Percentiles rank a stretch among this genome's conserved stretches.
phyloP scores from a whole-genome alignment of 176 grass and related monocot species.

The Zoysia pacifica region DNA sequence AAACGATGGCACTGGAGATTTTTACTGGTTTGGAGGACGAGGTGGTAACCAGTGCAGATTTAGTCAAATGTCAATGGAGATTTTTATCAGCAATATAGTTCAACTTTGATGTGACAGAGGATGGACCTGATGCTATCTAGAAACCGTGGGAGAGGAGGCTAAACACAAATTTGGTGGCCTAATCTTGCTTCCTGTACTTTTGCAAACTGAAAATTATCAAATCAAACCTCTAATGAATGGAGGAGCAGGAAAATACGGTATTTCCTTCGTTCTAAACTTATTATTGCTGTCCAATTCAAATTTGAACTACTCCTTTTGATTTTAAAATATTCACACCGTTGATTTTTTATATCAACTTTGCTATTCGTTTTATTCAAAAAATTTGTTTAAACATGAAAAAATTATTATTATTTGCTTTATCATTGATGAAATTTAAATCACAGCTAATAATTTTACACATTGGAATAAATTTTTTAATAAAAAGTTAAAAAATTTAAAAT shows the following conservation, averaged over 20 bases:
- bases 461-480: too few relatives aligned
- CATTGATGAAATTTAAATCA: too few relatives aligned
- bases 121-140: background rate
- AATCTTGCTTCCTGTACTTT: background rate
- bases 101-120: background rate
- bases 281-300: too few relatives aligned
- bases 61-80: background rate
- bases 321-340: too few relatives aligned
- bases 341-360: too few relatives aligned
- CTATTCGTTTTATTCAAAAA: too few relatives aligned
- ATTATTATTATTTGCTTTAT: too few relatives aligned
- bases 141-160: background rate
- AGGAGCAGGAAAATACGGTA: background rate
- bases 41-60: background rate
- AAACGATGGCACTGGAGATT: background rate
- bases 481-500: too few relatives aligned
- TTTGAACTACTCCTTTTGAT: too few relatives aligned
- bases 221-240: background rate
- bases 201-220: background rate
- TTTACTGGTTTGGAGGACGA: background rate
- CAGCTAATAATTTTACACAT: too few relatives aligned
- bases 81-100: background rate
- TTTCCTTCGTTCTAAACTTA: too few relatives aligned
- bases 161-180: background rate
- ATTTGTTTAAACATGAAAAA: too few relatives aligned